A percentile compares a stretch with the other conserved stretches of the same genome.
Evolutionary conservation across 2,329 filamentous ascomycete genomes (phyloP).

Genomic region (Xylariales sp.): DNA sequence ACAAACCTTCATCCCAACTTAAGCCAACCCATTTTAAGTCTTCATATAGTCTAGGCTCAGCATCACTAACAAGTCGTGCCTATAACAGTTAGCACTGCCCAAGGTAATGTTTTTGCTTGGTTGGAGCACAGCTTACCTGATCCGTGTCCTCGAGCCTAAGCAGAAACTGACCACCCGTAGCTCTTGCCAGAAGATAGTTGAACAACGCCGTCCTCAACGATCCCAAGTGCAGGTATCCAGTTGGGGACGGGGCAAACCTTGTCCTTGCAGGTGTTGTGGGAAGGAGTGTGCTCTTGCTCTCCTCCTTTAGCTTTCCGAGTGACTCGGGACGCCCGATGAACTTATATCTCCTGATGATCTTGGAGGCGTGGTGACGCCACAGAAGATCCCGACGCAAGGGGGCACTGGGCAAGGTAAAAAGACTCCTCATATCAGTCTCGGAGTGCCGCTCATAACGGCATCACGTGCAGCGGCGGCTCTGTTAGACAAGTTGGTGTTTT

Average conservation of each 20-base stretch:
- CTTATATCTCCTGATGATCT: slow-evolving; percentile 16
- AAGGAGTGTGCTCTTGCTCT: slow-evolving; percentile 23
- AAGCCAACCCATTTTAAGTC: slow-evolving; percentile 88
- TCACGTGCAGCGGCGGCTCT: too few species aligned
- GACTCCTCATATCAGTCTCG: slow-evolving; percentile 22
- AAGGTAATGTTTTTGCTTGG: too few species aligned
- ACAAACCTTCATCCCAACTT: slow-evolving; percentile 82
- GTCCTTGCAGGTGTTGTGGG: slow-evolving; percentile 63
- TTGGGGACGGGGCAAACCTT: slow-evolving; percentile 93
- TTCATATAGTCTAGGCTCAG: slow-evolving; percentile 70
- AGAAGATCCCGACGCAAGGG: slow-evolving; percentile 14
- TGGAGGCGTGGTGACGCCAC: slow-evolving; percentile 10
- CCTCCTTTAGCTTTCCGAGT: slow-evolving; percentile 1
- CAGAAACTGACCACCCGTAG: slow-evolving; percentile 85
- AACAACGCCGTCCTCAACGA: slow-evolving; percentile 91
- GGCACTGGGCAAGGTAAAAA: slow-evolving; percentile 15
- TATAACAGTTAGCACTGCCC: slow-evolving; percentile 25
- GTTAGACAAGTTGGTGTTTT: too few species aligned
- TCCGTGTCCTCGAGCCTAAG: slow-evolving; percentile 94
- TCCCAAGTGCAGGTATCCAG: slow-evolving; percentile 87
- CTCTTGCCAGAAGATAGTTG: slow-evolving; percentile 86
- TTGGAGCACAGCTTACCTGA: slow-evolving; percentile 54
- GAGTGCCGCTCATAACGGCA: too few species aligned
- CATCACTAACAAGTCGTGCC: slow-evolving; percentile 77
- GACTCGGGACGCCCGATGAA: slow-evolving; percentile 19